Percentiles rank a stretch among this genome's conserved stretches.
Conservation (phyloP, 768 basidiomycete genomes). For the Dioszegia crocea region DNA sequence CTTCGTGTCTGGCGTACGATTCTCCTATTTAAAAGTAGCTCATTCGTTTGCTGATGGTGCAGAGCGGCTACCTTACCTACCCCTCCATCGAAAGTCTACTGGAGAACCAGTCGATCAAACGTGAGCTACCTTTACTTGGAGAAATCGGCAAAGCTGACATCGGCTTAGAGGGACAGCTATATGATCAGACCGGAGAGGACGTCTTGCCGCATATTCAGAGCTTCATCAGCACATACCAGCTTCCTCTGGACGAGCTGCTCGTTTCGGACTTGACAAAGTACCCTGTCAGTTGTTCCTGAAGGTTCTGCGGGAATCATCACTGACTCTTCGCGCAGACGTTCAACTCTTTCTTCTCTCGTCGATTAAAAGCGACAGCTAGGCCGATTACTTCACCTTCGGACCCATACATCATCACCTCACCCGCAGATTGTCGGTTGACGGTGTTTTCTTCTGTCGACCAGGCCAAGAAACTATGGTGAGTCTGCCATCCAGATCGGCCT, state of each 20-base stretch:
- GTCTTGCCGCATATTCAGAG: conserved; percentile 48
- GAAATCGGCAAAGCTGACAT: conserved; percentile 2
- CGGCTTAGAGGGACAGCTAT: conserved; percentile 42
- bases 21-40: neutral
- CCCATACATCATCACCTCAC: conserved; percentile 58
- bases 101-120: conserved; percentile 42
- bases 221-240: conserved; percentile 50
- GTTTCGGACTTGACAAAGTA: conserved; percentile 63
- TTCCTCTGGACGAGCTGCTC: conserved; percentile 61
- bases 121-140: conserved; percentile 18
- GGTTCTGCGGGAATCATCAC: neutral
- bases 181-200: conserved; percentile 41
- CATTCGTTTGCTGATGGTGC: neutral
- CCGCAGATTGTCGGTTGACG: conserved; percentile 70
- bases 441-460: conserved; percentile 61
- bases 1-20: conserved; percentile 52
- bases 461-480: conserved; percentile 67
- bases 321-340: conserved; percentile 52
- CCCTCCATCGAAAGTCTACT: conserved; percentile 44
- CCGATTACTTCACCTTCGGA: conserved; percentile 60
- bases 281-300: conserved; percentile 28
- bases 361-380: conserved; percentile 60
- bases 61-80: conserved; percentile 31
- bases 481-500: neutral
- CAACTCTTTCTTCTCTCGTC: conserved; percentile 73